Evolutionary conservation across 176 grass and related monocot genomes (phyloP), one percentile per base, ranked within the genome.

Genomic region (Thalia dealbata): DNA sequence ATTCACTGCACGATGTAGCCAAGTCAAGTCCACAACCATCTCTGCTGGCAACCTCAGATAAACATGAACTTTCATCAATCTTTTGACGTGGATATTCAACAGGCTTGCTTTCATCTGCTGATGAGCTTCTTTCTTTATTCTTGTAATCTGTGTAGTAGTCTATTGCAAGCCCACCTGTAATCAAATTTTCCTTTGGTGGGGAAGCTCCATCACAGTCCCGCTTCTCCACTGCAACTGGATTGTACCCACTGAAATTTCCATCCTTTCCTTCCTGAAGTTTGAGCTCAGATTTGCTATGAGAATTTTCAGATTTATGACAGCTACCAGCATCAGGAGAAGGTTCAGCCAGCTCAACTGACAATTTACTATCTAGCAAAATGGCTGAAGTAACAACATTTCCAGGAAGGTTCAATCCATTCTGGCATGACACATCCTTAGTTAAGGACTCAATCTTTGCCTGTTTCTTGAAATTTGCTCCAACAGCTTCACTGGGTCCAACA

Each of bases 381-480:
- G 73, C 14, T 50, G 72, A 44, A 12, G 45, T 67, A 46, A 21
- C 56, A 38, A 9, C 29, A 50, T 62, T 23, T 26, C 56, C 22
- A 52, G 54, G 41, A 23, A 61, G 10, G 26, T 61, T 52, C 9
- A 15, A 3, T 7, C 24, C n/a, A 16, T 6, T 52, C 26, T 29
- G 78, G 44, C 41, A 28, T 2, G 19, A 19, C 6, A 80, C 85
- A 46, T 81, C 78, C 76, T 82, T 81, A 67, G 54, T 23, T 81
- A 81, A 79, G 48, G 50, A 22, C 67, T 51, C 77, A 70, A 0
- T 86, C 66, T 81, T 83, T 43, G 76, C 23, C 72, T 75, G 38
- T 75, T 84, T 92, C 19, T 52, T 74, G 0, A 22, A 10, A 0
- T 29, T 48, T 28, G 50, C 46, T 60, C 81, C 80, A 58, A 68